These are phyloP conservation scores for Colletotrichum tropicale DNA, from an alignment of 2,329 filamentous ascomycete genomes.

Conservation along the genomic window DNA sequence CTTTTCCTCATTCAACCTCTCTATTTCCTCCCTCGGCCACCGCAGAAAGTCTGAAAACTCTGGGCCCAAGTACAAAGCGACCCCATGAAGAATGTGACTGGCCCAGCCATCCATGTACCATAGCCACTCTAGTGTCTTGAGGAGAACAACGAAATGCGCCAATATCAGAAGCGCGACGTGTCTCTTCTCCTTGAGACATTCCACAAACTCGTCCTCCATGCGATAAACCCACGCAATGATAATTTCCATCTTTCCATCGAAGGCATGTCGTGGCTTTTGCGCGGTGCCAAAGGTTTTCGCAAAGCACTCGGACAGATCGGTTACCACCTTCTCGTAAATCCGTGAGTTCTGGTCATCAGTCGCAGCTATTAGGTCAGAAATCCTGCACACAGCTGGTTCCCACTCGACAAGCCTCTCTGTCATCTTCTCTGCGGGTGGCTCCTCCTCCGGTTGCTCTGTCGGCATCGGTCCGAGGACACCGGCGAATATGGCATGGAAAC, in stretches of 20 bases:
- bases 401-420: conserved; percentile 5
- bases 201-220: conserved; percentile 5
- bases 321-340: background rate
- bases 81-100: conserved; percentile 7
- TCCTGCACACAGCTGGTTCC: conserved; percentile 10
- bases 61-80: background rate
- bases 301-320: background rate
- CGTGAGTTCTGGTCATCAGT: background rate
- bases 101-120: conserved; percentile 26
- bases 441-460: background rate
- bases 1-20: background rate
- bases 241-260: conserved; percentile 9
- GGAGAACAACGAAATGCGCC: conserved; percentile 21
- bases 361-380: background rate
- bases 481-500: conserved; percentile 17
- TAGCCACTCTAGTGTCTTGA: conserved; percentile 17
- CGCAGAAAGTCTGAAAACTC: conserved; percentile 9
- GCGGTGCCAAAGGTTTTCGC: conserved; percentile 9
- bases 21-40: conserved; percentile 28
- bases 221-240: conserved; percentile 20
- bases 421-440: background rate
- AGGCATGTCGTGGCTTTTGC: background rate
- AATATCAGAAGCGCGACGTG: conserved; percentile 19
- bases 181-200: conserved; percentile 11
- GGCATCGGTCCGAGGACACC: conserved; percentile 2